Conservation (phyloP, 192 early-diverging fungal genomes). For the Rhizoclosmatium sp. region DNA sequence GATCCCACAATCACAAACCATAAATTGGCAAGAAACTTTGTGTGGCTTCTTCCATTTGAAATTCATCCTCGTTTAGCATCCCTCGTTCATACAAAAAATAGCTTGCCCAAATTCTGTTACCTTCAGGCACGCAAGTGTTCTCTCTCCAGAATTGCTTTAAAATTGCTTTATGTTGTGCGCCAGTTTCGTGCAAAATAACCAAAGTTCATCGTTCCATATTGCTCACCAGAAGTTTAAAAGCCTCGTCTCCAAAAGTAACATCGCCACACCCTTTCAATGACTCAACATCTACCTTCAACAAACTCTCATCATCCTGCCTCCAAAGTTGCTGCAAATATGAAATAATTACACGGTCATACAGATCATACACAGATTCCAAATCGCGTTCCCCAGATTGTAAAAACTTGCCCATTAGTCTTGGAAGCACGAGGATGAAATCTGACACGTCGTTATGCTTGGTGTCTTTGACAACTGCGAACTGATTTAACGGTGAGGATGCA, state of each 20-base stretch:
- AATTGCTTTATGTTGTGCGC: neutral
- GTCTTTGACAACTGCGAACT: slow-evolving; percentile 16
- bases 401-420: neutral
- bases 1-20: no score
- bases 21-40: no score
- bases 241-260: neutral
- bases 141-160: no score
- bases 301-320: neutral
- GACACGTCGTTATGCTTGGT: slow-evolving; percentile 36
- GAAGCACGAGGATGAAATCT: neutral
- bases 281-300: neutral
- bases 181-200: neutral
- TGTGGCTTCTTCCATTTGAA: no score
- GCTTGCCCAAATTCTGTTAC: no score
- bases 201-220: neutral
- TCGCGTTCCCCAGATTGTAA: neutral
- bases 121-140: no score
- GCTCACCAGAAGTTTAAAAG: slow-evolving; percentile 6
- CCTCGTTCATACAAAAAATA: no score
- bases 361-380: neutral
- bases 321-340: neutral
- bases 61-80: no score
- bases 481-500: neutral
- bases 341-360: neutral
- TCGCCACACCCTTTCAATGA: neutral